Conservation (phyloP, 2,329 filamentous ascomycete species). For the Talaromyces rugulosus region DNA sequence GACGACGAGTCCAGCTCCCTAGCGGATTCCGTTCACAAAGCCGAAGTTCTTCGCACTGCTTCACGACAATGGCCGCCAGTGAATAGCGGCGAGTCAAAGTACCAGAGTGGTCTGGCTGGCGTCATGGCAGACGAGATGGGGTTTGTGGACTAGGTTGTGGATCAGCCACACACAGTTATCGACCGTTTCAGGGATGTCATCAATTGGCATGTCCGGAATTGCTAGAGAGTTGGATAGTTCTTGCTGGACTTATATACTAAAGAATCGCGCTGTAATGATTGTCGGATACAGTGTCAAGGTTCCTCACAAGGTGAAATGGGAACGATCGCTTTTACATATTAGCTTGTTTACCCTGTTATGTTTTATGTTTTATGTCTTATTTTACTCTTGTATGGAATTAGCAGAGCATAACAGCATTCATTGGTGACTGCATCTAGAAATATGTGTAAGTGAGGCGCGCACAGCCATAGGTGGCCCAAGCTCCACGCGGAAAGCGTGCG, state of each 20-base stretch:
- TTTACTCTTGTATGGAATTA: background rate
- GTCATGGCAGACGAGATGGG: constrained; percentile 58
- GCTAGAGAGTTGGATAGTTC: background rate
- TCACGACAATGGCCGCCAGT: constrained; percentile 49
- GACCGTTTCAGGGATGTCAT: background rate
- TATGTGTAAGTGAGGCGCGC: background rate
- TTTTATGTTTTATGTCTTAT: background rate
- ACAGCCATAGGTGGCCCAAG: constrained; percentile 29
- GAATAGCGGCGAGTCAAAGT: constrained; percentile 40
- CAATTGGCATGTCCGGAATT: background rate
- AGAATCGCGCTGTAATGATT: background rate
- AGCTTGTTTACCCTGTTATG: too few species aligned
- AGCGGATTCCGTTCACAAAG: constrained; percentile 42
- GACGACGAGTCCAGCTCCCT: constrained; percentile 24
- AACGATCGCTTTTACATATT: background rate
- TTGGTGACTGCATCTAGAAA: background rate
- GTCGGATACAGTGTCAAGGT: background rate
- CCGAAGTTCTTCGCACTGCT: constrained; percentile 43
- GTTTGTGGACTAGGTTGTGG: constrained; percentile 43
- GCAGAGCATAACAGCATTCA: background rate
- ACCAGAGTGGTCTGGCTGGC: constrained; percentile 42
- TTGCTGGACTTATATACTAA: background rate
- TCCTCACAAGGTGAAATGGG: background rate
- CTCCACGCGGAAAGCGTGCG: constrained; percentile 29
- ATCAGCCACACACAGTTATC: too few species aligned